These are phyloP conservation scores for Scutellaria minor DNA, from an alignment of 257 asterid genomes.

Conservation along the genomic window DNA sequence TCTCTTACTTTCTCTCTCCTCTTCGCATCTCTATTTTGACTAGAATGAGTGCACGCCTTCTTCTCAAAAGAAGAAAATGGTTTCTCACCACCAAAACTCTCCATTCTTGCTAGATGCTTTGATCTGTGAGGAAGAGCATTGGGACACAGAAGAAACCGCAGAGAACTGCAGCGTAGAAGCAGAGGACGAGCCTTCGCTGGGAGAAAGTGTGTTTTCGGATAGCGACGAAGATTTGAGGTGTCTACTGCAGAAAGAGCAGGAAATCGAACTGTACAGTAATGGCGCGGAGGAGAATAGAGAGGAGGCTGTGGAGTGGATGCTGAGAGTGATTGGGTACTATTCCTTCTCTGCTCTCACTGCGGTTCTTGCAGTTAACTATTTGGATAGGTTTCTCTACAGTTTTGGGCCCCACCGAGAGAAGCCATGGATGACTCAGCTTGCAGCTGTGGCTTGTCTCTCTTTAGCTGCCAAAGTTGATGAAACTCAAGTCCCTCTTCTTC, in stretches of 20 bases:
- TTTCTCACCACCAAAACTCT: slow-evolving; percentile 42
- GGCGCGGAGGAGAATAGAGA: slow-evolving; percentile 37
- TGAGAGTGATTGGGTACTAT: slow-evolving; percentile 49
- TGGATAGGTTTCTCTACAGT: slow-evolving; percentile 62
- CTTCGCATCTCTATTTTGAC: slow-evolving; percentile 41
- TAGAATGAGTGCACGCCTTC: slow-evolving; percentile 38
- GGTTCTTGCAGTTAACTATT: slow-evolving; percentile 70
- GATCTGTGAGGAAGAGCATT: slow-evolving; percentile 51
- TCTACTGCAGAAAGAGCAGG: slow-evolving; percentile 56
- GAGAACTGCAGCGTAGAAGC: not conserved
- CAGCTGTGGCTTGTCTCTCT: slow-evolving; percentile 84
- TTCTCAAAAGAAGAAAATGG: slow-evolving; percentile 49
- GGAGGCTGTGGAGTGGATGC: slow-evolving; percentile 74
- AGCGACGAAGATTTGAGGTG: slow-evolving; percentile 48
- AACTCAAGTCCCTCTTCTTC: slow-evolving; percentile 69
- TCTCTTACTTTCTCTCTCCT: slow-evolving; percentile 28
- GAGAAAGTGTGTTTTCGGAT: slow-evolving; percentile 47
- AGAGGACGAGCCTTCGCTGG: slow-evolving; percentile 28
- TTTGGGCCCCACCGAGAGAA: slow-evolving; percentile 44
- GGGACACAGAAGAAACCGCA: slow-evolving; percentile 22
- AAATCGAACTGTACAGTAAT: slow-evolving; percentile 24
- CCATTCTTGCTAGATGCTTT: slow-evolving; percentile 43
- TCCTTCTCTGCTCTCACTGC: slow-evolving; percentile 76
- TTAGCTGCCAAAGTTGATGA: slow-evolving; percentile 89
- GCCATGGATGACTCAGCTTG: slow-evolving; percentile 80